A percentile compares a stretch with the other conserved stretches of the same genome.
Conservation (phyloP, 2,329 filamentous ascomycete genomes). For the Fusarium nematophilum region DNA sequence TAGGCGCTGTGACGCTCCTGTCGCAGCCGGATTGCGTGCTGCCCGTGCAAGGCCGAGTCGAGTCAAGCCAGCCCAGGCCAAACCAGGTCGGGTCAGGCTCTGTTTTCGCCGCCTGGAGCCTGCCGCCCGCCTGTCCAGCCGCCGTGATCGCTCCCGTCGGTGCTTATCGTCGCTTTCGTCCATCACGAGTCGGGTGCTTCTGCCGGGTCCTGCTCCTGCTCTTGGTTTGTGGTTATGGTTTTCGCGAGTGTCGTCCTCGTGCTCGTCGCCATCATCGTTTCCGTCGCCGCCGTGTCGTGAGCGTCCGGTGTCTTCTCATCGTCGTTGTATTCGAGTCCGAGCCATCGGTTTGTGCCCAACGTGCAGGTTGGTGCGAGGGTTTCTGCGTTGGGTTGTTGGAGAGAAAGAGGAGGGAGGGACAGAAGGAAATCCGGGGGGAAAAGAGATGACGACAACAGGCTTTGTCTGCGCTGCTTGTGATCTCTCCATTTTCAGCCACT, state of each 20-base stretch:
- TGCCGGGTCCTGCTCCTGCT: constrained; percentile 19
- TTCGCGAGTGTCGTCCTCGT: not conserved
- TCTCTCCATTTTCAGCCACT: constrained; percentile 9
- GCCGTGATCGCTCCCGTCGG: constrained; percentile 30
- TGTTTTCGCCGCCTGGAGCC: constrained; percentile 27
- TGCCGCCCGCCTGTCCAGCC: constrained; percentile 32
- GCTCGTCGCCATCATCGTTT: not conserved
- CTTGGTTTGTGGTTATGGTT: not conserved
- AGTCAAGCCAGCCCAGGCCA: constrained; percentile 35
- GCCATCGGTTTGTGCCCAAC: constrained; percentile 9
- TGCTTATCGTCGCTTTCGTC: constrained; percentile 36
- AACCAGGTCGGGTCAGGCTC: constrained; percentile 33
- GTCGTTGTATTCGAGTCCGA: not conserved
- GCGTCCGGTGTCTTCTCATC: not conserved
- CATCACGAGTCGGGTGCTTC: constrained; percentile 20
- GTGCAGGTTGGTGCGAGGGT: constrained; percentile 28
- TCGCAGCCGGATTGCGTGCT: constrained; percentile 43
- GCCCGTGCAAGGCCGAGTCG: constrained; percentile 30
- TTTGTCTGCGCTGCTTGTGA: constrained; percentile 8
- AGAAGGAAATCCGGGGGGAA: constrained; percentile 37
- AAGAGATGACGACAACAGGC: constrained; percentile 34
- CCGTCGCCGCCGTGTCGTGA: not conserved
- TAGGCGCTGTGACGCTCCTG: constrained; percentile 41
- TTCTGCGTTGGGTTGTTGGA: constrained; percentile 38
- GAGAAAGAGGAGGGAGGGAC: constrained; percentile 36